These are phyloP conservation scores for Tulasnella sp. DNA, from an alignment of 768 basidiomycete species.

Conservation along the genomic window DNA sequence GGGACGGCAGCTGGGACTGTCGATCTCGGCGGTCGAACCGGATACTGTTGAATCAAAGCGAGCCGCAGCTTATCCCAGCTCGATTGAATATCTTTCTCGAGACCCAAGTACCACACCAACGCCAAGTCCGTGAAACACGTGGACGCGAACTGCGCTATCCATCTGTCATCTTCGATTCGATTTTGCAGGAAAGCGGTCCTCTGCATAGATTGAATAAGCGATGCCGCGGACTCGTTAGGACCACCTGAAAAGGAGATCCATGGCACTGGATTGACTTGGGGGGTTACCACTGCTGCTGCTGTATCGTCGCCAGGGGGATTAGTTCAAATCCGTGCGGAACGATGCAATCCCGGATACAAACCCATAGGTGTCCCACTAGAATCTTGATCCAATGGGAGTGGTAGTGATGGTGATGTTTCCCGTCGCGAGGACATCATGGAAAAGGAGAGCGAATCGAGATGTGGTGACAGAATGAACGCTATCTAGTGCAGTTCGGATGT, in stretches of 20 bases:
- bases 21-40: not conserved
- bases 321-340: too few relatives aligned
- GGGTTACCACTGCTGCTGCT: too few relatives aligned
- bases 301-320: too few relatives aligned
- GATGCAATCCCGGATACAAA: too few relatives aligned
- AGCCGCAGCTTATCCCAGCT: not conserved
- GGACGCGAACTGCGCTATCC: not conserved
- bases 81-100: not conserved
- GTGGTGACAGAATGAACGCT: too few relatives aligned
- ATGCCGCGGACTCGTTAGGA: not conserved
- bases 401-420: too few relatives aligned
- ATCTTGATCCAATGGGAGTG: too few relatives aligned
- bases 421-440: too few relatives aligned
- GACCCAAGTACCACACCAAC: not conserved
- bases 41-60: not conserved
- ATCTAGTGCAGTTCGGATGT: too few relatives aligned
- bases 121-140: slow-evolving; percentile 1
- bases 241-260: slow-evolving; percentile 5
- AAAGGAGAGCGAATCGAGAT: too few relatives aligned
- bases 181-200: not conserved
- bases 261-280: not conserved
- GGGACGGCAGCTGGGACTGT: not conserved
- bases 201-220: not conserved
- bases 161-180: not conserved
- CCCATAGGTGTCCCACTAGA: too few relatives aligned